Evolutionary conservation across 352 stramenopile genomes (phyloP), one percentile per base, ranked within the genome.

Genomic region (Peronospora belbahrii): DNA sequence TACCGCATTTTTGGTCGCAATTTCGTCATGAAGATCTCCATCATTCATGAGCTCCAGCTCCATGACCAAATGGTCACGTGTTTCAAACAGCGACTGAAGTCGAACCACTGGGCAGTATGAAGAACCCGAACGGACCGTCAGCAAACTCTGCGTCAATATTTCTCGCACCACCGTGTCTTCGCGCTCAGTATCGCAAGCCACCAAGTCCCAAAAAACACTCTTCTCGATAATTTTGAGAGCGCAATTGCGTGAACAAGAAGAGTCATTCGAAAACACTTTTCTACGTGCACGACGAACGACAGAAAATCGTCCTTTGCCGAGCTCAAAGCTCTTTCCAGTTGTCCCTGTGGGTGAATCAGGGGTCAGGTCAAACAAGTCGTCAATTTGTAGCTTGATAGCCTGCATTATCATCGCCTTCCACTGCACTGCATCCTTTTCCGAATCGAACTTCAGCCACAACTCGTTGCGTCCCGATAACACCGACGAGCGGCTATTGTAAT

Each of bases 151-250:
- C 37, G 78, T 92, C 28, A 89, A 63, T 25, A 92, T 85, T 39
- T 95, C 77, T 9, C 78, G 74, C 27, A 91, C 71, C 3, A 95
- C 66, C 6, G 77, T 93, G 42, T 94, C 79, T 52, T 92, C 69
- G 31, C 87, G 80, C 49, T 95, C 83, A 8, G 83, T 88, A 27
- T 94, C 85, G 31, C 77, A 57, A n/a, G 83, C 71, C 9, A 97
- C 82, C n/a, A 94, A 70, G 39, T 94, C 70, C 80, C 80, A 89
- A 49, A 92, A 92, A 19, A 80, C 62, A 33, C 72, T 74, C 53
- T 98, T 96, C 63, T 98, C 95, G 24, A 98, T 87, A 48, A 98
- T 90, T 46, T 95, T 94, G 10, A 94, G 55, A 23, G 86, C 85
- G 40, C 83, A 96, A 51, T 87, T 81, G 15, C 69, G 39, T 18